Evolutionary conservation across 768 basidiomycete species (phyloP).

Genomic region (Suillus placidus): DNA sequence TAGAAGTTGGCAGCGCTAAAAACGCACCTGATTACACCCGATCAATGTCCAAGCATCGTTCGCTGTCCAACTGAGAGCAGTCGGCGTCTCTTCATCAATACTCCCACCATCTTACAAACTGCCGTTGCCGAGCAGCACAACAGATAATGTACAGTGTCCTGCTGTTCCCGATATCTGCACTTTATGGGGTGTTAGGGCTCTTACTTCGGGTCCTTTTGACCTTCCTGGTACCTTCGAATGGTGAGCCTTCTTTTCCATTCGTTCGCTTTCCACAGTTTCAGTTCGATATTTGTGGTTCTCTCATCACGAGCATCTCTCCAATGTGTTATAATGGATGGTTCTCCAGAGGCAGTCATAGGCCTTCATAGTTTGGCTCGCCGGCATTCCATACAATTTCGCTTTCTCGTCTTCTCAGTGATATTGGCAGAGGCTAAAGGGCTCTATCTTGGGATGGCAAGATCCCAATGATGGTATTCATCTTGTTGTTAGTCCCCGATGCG

Average conservation of each 20-base stretch:
- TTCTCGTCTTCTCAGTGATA: not conserved
- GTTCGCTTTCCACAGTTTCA: not conserved
- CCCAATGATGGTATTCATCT: conserved; percentile 38
- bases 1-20: not conserved
- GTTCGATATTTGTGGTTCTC: not conserved
- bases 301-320: not conserved
- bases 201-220: not conserved
- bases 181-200: not conserved
- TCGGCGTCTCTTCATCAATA: not conserved
- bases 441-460: conserved; percentile 15
- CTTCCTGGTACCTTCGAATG: not conserved
- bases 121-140: not conserved
- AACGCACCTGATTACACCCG: not conserved
- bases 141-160: conserved; percentile 1
- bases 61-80: not conserved
- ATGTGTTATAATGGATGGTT: not conserved
- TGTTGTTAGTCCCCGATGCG: conserved; percentile 49
- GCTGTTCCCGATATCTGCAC: not conserved
- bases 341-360: not conserved
- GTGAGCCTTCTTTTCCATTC: not conserved
- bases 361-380: not conserved
- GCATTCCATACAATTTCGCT: not conserved
- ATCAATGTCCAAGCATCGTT: not conserved
- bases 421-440: not conserved
- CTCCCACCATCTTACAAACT: not conserved